Percentiles rank a stretch among this genome's conserved stretches.
Evolutionary conservation across 441 rosid species (phyloP).

Genomic region (Gossypium davidsonii): DNA sequence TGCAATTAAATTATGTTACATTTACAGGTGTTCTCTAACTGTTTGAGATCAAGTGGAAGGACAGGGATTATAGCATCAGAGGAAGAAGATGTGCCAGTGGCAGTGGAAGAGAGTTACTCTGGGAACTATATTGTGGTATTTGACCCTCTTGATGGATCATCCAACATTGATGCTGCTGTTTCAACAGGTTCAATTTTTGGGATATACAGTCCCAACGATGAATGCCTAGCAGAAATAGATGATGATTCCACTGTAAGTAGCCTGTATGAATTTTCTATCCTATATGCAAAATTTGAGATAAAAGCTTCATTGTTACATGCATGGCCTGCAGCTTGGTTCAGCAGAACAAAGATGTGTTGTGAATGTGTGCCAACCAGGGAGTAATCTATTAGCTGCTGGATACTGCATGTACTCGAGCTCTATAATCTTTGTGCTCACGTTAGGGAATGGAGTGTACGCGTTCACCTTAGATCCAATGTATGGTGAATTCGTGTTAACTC

Average conservation of each 20-base stretch:
- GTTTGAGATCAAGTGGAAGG: constrained; percentile 87
- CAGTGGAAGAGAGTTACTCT: constrained; percentile 88
- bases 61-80: constrained; percentile 93
- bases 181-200: constrained; percentile 96
- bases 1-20: constrained; percentile 3
- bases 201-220: constrained; percentile 81
- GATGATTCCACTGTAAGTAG: constrained; percentile 51
- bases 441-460: constrained; percentile 75
- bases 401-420: constrained; percentile 98
- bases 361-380: constrained; percentile 91
- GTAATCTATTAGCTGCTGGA: constrained; percentile 83
- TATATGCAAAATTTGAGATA: neutral
- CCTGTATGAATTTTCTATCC: neutral
- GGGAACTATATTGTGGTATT: constrained; percentile 88
- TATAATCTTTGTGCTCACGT: constrained; percentile 63
- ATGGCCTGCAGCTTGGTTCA: constrained; percentile 49
- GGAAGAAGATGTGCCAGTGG: constrained; percentile 95
- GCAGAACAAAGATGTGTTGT: constrained; percentile 63
- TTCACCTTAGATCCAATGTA: constrained; percentile 92
- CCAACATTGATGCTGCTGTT: constrained; percentile 89
- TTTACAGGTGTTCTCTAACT: constrained; percentile 76
- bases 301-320: constrained; percentile 4
- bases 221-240: constrained; percentile 63
- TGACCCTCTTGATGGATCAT: constrained; percentile 92
- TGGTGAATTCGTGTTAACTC: constrained; percentile 84